These are phyloP conservation scores for Haplosporangium gracile DNA, from an alignment of 192 early-diverging fungal species.

Conservation along the genomic window DNA sequence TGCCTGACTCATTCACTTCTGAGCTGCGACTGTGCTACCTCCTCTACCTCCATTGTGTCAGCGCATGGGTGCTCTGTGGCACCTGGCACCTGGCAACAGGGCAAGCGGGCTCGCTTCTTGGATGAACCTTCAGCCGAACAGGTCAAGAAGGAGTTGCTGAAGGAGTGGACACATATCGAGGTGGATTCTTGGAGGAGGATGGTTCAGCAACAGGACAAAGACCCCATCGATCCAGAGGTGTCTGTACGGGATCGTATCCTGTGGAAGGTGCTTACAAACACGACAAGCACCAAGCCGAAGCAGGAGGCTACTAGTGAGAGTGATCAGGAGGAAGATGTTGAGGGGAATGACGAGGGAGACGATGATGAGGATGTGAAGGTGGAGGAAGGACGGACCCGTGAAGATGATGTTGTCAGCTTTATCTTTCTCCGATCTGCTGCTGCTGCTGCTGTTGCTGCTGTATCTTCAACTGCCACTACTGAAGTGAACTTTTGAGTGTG, in stretches of 20 bases:
- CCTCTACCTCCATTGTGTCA: neutral
- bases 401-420: constrained; percentile 10
- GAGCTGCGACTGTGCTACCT: constrained; percentile 57
- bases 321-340: neutral
- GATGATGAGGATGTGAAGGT: constrained; percentile 7
- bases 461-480: neutral
- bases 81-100: neutral
- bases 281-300: neutral
- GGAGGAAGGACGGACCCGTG: neutral
- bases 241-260: constrained; percentile 6
- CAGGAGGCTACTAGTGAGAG: neutral
- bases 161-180: constrained; percentile 42
- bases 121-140: constrained; percentile 7
- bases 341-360: neutral
- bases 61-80: neutral
- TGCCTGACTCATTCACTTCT: constrained; percentile 71
- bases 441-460: neutral
- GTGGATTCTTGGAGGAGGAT: constrained; percentile 9
- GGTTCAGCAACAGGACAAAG: neutral
- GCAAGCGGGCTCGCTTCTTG: neutral
- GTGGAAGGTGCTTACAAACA: constrained; percentile 19
- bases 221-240: neutral
- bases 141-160: constrained; percentile 28
- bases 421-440: constrained; percentile 20
- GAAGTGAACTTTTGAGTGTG: neutral